Percentiles rank a stretch among this genome's conserved stretches.
Conservation (phyloP, 1,284 basidiomycete genomes). For the Ceratobasidium papillatum region DNA sequence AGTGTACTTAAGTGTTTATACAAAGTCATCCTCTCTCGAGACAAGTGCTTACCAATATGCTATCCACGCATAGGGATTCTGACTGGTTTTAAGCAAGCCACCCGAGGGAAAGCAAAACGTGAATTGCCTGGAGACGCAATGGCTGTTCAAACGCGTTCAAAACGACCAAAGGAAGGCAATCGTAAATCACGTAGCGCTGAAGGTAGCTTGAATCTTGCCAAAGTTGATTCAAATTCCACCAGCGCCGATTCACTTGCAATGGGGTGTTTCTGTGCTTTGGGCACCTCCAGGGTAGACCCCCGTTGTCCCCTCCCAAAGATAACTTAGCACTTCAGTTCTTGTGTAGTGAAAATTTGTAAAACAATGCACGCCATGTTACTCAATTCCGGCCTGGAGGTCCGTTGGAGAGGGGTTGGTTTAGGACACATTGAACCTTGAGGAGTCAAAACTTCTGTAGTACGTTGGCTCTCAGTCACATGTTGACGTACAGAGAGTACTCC, state of each 20-base stretch:
- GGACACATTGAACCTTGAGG: too few species aligned
- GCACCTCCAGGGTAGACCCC: slow-evolving; percentile 7
- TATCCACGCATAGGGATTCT: not conserved
- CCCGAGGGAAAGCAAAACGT: not conserved
- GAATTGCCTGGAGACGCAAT: not conserved
- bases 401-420: too few species aligned
- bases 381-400: too few species aligned
- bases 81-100: not conserved
- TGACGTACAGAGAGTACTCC: too few species aligned
- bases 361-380: too few species aligned
- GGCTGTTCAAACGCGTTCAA: not conserved
- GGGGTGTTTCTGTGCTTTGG: slow-evolving; percentile 4
- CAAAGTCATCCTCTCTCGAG: too few species aligned
- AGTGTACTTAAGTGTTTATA: too few species aligned
- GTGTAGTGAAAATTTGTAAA: too few species aligned
- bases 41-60: not conserved
- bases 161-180: not conserved
- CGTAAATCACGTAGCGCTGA: not conserved
- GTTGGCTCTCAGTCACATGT: too few species aligned
- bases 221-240: slow-evolving; percentile 5
- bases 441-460: too few species aligned
- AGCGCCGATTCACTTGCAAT: slow-evolving; percentile 5
- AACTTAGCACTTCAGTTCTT: not conserved
- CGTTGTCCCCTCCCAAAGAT: not conserved
- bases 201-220: not conserved